Evolutionary conservation across 176 grass and related monocot genomes (phyloP).

Genomic region (Aegilops longissima): DNA sequence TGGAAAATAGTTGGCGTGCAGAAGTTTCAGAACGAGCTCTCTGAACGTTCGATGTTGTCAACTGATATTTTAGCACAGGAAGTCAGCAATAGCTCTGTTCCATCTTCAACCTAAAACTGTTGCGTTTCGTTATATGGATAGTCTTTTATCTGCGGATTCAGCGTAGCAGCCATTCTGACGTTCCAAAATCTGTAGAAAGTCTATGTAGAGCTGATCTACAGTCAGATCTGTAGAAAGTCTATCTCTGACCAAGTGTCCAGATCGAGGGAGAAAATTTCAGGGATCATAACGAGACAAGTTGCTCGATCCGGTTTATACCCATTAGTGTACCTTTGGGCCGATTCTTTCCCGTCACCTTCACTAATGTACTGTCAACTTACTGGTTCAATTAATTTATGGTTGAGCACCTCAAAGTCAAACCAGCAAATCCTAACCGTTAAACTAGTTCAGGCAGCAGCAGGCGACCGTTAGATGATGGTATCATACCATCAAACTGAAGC

Average conservation of each 20-base stretch:
- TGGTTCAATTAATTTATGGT: neutral
- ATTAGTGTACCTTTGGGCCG: neutral
- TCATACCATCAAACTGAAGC: neutral
- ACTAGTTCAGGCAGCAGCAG: neutral
- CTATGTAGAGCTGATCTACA: neutral
- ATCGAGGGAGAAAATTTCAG: neutral
- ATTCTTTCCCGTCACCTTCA: conserved; percentile 5
- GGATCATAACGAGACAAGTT: conserved; percentile 7
- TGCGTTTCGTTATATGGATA: no score
- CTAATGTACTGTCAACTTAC: neutral
- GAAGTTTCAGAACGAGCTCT: conserved; percentile 3
- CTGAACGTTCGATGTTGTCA: neutral
- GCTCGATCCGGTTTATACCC: neutral
- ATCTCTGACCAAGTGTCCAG: neutral
- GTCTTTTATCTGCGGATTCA: no score
- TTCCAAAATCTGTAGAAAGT: neutral
- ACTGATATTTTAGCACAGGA: neutral
- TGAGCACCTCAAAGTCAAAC: conserved; percentile 34
- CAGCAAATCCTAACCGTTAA: neutral
- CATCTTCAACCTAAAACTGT: no score
- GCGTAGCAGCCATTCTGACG: neutral
- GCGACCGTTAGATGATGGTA: neutral
- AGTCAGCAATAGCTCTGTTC: no score
- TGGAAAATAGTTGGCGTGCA: neutral
- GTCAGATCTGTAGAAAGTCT: neutral